Evolutionary conservation across 2,329 filamentous ascomycete genomes (phyloP), one percentile per base, ranked within the genome.

Genomic region (Nothopassalora personata): DNA sequence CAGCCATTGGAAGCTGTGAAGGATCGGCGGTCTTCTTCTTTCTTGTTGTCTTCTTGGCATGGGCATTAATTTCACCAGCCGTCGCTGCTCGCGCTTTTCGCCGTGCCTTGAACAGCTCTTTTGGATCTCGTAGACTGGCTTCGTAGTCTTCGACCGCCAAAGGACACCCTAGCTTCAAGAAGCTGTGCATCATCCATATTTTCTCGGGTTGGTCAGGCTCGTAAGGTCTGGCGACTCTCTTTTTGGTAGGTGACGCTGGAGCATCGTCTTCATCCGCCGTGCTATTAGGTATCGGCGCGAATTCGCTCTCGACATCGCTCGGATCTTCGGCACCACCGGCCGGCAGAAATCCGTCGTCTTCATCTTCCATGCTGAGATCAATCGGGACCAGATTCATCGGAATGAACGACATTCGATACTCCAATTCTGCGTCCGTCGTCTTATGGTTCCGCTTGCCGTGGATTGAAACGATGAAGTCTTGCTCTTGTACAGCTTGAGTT

Each of bases 321-420:
- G 63, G 63, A 10, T 75, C 73, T 7, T 69, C 68, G 4, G 72
- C 69, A 19, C 71, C 64, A 39, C 64, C 67, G 33, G 68, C 63
- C 2, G 75, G 72, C 13, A 83, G 76, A 47, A 67, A 66, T 11
- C 70, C 68, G 53, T 71, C 70, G 9, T 89, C 86, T 39, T 89
- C 85, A 55, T 90, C 87, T 70, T 97, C 92, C 0, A 81, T 79
- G 10, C 85, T 82, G 27, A 97, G 76, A 68, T 96, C 86, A 43
- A 97, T 81, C 0, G 86, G 85, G 2, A 96, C 90, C 15, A 97
- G 81, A 31, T 89, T 82, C 1, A 85, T 80, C 0, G 94, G 94
- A 4, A 87, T 79, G 69, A 89, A 95, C 1, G 89, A 86, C 23
- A 97, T 75, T 6, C 93, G 86, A 9, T 97, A 73, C 71, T 97